A percentile compares a stretch with the other conserved stretches of the same genome.
phyloP scores from a whole-genome alignment of 2,329 filamentous ascomycete species.

The Didymosphaeria variabile region DNA sequence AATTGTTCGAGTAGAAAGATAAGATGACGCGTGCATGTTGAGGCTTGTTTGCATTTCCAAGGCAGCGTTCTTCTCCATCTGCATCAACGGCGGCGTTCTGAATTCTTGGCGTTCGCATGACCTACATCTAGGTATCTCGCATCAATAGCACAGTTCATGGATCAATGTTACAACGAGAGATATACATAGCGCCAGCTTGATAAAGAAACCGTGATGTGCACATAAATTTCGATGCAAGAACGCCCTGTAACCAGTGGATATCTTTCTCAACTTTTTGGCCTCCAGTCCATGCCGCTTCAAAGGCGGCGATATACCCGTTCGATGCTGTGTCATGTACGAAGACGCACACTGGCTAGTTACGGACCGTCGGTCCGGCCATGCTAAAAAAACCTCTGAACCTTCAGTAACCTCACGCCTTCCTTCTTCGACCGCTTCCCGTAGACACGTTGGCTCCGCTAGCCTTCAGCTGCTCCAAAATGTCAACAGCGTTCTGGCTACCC shows the following conservation, averaged over 20 bases:
- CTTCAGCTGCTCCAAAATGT: slow-evolving; percentile 49
- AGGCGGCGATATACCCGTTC: neutral
- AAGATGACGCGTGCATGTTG: slow-evolving; percentile 1
- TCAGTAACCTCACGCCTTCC: slow-evolving; percentile 37
- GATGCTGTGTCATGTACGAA: neutral
- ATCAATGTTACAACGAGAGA: neutral
- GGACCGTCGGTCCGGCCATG: neutral
- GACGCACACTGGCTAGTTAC: neutral
- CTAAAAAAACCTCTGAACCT: neutral
- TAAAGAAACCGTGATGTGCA: neutral
- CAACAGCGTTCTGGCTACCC: slow-evolving; percentile 39
- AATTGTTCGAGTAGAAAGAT: neutral
- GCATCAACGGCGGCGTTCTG: slow-evolving; percentile 10
- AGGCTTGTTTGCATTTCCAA: slow-evolving; percentile 8
- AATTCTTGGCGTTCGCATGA: neutral
- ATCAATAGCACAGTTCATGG: neutral
- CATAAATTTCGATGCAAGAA: neutral
- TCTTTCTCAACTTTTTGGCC: neutral
- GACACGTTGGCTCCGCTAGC: slow-evolving; percentile 39
- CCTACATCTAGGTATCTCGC: neutral
- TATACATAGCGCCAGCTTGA: neutral
- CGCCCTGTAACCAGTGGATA: too few relatives aligned
- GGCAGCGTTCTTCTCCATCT: slow-evolving; percentile 3
- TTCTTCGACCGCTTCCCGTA: slow-evolving; percentile 42
- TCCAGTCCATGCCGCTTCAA: neutral